Conservation (phyloP, 2,329 filamentous ascomycete genomes). For the Ascochyta viciae-villosae region DNA sequence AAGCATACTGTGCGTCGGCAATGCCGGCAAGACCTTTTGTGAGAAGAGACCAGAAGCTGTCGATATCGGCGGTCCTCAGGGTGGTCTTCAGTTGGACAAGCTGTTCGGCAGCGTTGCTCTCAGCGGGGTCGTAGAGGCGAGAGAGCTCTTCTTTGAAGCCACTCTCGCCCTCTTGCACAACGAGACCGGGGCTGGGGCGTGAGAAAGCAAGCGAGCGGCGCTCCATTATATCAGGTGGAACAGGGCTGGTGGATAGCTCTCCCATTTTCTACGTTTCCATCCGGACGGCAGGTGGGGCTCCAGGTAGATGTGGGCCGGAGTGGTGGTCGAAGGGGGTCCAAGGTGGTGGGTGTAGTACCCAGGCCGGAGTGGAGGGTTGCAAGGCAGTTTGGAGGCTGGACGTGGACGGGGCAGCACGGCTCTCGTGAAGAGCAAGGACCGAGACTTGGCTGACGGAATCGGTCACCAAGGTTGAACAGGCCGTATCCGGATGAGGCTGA, state of each 20-base stretch:
- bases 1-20: constrained; percentile 70
- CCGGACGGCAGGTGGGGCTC: constrained; percentile 23
- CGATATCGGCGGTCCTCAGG: constrained; percentile 60
- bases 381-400: constrained; percentile 13
- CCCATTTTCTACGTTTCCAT: constrained; percentile 42
- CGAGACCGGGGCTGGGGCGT: constrained; percentile 49
- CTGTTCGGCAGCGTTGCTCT: constrained; percentile 67
- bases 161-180: constrained; percentile 53
- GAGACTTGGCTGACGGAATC: constrained; percentile 28
- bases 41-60: constrained; percentile 69
- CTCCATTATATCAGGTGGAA: constrained; percentile 50
- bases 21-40: constrained; percentile 70
- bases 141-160: constrained; percentile 52
- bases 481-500: constrained; percentile 31
- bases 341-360: constrained; percentile 3
- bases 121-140: constrained; percentile 50
- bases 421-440: constrained; percentile 12
- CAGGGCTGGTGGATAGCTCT: constrained; percentile 34
- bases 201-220: constrained; percentile 54
- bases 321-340: constrained; percentile 20
- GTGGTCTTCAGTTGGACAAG: constrained; percentile 65
- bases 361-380: constrained; percentile 7
- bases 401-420: constrained; percentile 13
- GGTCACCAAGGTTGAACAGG: constrained; percentile 25
- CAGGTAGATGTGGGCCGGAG: constrained; percentile 19